phyloP scores from a whole-genome alignment of 805 yeast species.

The Saccharomyces kudriavzevii region DNA sequence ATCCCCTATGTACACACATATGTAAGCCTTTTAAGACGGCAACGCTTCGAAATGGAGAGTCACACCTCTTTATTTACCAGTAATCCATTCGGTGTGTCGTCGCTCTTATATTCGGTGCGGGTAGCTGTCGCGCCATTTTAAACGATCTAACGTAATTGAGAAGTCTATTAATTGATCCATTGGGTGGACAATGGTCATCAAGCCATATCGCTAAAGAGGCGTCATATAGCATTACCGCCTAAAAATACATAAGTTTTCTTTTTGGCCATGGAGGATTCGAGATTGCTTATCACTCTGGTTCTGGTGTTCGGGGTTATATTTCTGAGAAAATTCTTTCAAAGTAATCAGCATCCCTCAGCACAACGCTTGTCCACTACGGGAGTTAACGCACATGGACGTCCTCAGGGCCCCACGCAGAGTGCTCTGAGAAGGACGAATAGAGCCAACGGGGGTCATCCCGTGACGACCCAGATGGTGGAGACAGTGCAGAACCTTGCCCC shows the following conservation, averaged over 20 bases:
- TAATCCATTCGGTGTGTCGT: neutral
- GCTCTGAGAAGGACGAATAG: slow-evolving; percentile 4
- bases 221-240: neutral
- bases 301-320: slow-evolving; percentile 45
- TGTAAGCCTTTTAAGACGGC: neutral
- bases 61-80: neutral
- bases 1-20: neutral
- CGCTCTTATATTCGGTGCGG: neutral
- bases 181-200: neutral
- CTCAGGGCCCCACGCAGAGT: slow-evolving; percentile 1
- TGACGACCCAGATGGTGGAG: slow-evolving; percentile 66
- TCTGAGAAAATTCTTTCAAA: slow-evolving; percentile 57
- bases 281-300: neutral
- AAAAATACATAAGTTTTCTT: neutral
- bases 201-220: neutral
- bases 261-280: neutral
- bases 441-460: slow-evolving; percentile 21
- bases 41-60: neutral
- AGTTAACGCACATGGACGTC: neutral
- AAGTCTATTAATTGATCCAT: neutral
- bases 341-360: slow-evolving; percentile 42
- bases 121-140: neutral
- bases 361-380: slow-evolving; percentile 10
- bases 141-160: neutral
- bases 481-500: slow-evolving; percentile 82